Evolutionary conservation across 2,329 filamentous ascomycete species (phyloP), one percentile per base, ranked within the genome.

Genomic region (Colletotrichum chlorophyti): DNA sequence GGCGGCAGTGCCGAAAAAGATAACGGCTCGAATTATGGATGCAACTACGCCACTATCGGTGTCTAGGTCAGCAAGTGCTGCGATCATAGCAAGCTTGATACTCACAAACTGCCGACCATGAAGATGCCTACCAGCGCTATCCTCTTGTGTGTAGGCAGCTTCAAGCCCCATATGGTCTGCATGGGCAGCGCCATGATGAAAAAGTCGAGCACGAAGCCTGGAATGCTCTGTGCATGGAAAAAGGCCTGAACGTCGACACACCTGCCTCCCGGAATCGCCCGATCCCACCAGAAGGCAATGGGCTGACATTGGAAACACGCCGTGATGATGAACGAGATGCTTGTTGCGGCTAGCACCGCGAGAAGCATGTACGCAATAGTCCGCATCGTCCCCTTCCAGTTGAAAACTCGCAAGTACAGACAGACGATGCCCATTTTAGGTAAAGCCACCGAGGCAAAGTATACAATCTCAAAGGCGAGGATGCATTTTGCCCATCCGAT

Each of bases 251-350:
- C 53, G 10, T 71, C 61, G 34, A 79, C 67, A 35, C 77, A 79
- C 7, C 66, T 68, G 1, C 68, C 68, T 9, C 62, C 62, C 0
- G 63, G 62, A 3, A 68, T 23, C 0, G 60, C 55, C 12, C 24
- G 47, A 8, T 73, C 62, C 69, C 74, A 78, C 54, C 69, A 69
- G 42, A 67, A 68, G 8, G 65, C 64, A 17, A 77, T 61, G 1
- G 74, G 75, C 11, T 63, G 66, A 58, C 77, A 79, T 52, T 79
- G 75, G 46, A 79, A 73, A 3, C 57, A 60, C 3, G 57, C 57
- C 26, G 53, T 60, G 53, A 53, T 19, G 41, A 53, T 50, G 31
- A 70, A 63, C 11, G 64, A 58, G 14, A 67, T n/a, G 29, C 63
- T 62, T 2, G 65, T 68, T 7, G 63, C 59, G 12, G 49, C 62